Evolutionary conservation across 129 eudicot species (phyloP).

Genomic region (Tanacetum coccineum): DNA sequence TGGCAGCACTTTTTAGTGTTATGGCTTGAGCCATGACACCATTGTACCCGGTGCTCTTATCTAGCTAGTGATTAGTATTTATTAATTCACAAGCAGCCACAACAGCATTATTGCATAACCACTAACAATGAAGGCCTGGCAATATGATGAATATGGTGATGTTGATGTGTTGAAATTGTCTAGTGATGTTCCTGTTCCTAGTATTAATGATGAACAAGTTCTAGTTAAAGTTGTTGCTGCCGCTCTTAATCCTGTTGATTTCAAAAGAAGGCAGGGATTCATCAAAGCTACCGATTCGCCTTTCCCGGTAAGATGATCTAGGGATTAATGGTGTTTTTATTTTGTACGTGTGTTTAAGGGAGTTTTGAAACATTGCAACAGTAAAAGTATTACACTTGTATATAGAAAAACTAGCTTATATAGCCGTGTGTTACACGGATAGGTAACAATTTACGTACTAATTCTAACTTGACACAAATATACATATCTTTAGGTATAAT

Average conservation of each 20-base stretch:
- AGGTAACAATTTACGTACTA: too few species aligned
- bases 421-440: too few species aligned
- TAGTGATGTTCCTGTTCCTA: slow-evolving; percentile 48
- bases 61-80: not conserved
- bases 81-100: too few species aligned
- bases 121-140: slow-evolving; percentile 75
- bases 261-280: slow-evolving; percentile 68
- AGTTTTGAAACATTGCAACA: not conserved
- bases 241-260: slow-evolving; percentile 91
- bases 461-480: too few species aligned
- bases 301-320: slow-evolving; percentile 53
- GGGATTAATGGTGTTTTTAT: not conserved
- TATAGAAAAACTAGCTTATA: too few species aligned
- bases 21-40: too few species aligned
- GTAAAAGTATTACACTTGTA: too few species aligned
- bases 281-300: slow-evolving; percentile 84
- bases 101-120: not conserved
- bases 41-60: too few species aligned
- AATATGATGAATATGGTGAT: slow-evolving; percentile 73
- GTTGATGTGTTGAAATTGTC: slow-evolving; percentile 70
- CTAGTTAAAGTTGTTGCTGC: slow-evolving; percentile 84
- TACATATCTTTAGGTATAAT: too few species aligned
- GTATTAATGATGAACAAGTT: slow-evolving; percentile 71
- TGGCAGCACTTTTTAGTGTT: too few species aligned
- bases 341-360: not conserved